Percentiles rank a stretch among this genome's conserved stretches.
phyloP scores from a whole-genome alignment of 768 basidiomycete species.

The Royoungia palumana region DNA sequence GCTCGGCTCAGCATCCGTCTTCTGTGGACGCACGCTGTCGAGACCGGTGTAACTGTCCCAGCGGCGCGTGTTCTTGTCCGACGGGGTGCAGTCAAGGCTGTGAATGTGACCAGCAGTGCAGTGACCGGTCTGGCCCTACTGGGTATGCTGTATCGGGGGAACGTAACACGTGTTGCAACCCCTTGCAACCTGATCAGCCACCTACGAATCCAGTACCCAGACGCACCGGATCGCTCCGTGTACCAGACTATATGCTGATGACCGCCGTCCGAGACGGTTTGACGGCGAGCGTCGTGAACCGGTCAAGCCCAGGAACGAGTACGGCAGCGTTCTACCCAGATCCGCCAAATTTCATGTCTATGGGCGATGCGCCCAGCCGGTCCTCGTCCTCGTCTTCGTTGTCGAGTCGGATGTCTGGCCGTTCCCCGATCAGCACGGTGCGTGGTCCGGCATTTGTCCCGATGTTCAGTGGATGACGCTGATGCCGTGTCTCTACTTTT shows the following conservation, averaged over 20 bases:
- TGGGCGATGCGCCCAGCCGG: constrained; percentile 27
- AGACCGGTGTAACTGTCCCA: constrained; percentile 34
- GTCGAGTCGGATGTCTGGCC: constrained; percentile 31
- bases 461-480: background rate
- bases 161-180: constrained; percentile 19
- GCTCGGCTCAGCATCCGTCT: constrained; percentile 16
- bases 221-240: constrained; percentile 21
- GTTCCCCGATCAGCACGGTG: constrained; percentile 30
- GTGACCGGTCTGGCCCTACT: constrained; percentile 16
- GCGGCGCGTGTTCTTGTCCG: constrained; percentile 33
- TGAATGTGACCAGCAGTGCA: constrained; percentile 25
- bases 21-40: constrained; percentile 28
- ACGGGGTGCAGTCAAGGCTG: constrained; percentile 30
- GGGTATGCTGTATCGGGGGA: constrained; percentile 36
- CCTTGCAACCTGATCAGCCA: constrained; percentile 12
- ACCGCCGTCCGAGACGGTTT: constrained; percentile 28
- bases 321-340: constrained; percentile 21
- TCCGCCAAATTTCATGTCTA: constrained; percentile 19
- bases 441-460: constrained; percentile 1
- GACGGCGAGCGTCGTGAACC: constrained; percentile 22
- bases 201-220: constrained; percentile 6
- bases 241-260: constrained; percentile 35
- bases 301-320: constrained; percentile 10
- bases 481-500: background rate
- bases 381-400: constrained; percentile 33